Conservation (phyloP, 768 basidiomycete species). For the Russula sp. region DNA sequence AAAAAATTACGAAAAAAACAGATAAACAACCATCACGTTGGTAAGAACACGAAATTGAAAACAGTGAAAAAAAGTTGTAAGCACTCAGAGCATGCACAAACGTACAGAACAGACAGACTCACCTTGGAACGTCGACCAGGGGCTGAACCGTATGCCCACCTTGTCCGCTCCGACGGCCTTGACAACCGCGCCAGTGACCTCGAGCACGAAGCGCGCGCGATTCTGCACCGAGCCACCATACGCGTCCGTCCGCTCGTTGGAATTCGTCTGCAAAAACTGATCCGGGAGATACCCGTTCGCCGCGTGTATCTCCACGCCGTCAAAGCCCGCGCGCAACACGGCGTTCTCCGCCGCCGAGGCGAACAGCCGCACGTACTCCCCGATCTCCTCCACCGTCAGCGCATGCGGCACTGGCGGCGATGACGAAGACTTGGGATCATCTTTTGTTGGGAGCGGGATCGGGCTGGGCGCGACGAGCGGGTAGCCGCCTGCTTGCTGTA, state of each 20-base stretch:
- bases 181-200: slow-evolving; percentile 32
- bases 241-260: slow-evolving; percentile 37
- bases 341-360: slow-evolving; percentile 34
- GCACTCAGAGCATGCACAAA: too few relatives aligned
- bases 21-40: neutral
- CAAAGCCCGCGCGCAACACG: slow-evolving; percentile 28
- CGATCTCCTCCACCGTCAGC: slow-evolving; percentile 27
- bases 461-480: neutral
- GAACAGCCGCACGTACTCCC: slow-evolving; percentile 26
- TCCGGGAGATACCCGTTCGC: slow-evolving; percentile 30
- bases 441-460: neutral
- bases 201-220: slow-evolving; percentile 35
- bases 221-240: slow-evolving; percentile 43
- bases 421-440: neutral
- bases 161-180: slow-evolving; percentile 32
- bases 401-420: neutral
- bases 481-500: neutral
- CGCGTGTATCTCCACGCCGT: slow-evolving; percentile 28
- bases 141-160: slow-evolving; percentile 32
- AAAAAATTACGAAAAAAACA: neutral
- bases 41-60: too few relatives aligned
- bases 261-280: slow-evolving; percentile 32
- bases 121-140: slow-evolving; percentile 20
- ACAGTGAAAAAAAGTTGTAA: too few relatives aligned
- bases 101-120: neutral